Evolutionary conservation across 140 eudicot species (phyloP).

Genomic region (Oenanthe javanica): DNA sequence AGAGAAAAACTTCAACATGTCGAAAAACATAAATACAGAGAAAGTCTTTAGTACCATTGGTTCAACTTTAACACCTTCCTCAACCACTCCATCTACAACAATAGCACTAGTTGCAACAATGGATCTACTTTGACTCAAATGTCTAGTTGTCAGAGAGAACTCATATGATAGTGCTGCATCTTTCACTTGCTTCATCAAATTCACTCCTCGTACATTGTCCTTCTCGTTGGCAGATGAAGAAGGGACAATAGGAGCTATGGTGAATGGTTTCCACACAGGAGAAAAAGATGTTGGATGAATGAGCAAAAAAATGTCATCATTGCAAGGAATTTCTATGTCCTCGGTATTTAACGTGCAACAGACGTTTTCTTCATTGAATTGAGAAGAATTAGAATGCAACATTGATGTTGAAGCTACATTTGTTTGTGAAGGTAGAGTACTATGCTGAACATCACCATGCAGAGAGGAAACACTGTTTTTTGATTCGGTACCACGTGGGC

Average conservation of each 20-base stretch:
- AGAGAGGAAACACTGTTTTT: conserved; percentile 24
- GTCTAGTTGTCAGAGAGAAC: conserved; percentile 24
- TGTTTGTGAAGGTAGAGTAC: conserved; percentile 8
- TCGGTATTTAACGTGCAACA: conserved; percentile 63
- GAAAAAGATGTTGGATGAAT: conserved; percentile 54
- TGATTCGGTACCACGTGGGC: conserved; percentile 21
- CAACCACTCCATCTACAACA: conserved; percentile 24
- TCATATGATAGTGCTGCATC: conserved; percentile 32
- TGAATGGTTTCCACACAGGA: conserved; percentile 28
- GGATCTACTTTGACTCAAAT: conserved; percentile 33
- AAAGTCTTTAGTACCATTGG: conserved; percentile 27
- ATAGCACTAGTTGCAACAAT: conserved; percentile 17
- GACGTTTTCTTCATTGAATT: conserved; percentile 27
- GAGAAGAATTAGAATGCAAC: conserved; percentile 12
- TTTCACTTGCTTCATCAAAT: conserved; percentile 27
- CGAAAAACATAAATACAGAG: neutral
- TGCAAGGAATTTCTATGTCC: conserved; percentile 81
- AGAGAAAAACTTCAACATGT: conserved; percentile 15
- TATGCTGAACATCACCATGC: conserved; percentile 28
- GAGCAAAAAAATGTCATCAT: conserved; percentile 80
- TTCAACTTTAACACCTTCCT: conserved; percentile 39
- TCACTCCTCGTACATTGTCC: conserved; percentile 30
- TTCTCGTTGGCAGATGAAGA: conserved; percentile 32
- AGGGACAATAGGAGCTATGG: conserved; percentile 25
- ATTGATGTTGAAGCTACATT: conserved; percentile 28